Percentiles rank a stretch among this genome's conserved stretches.
These are phyloP conservation scores for Gracilaria caudata DNA, from an alignment of 23 red algal species.

Conservation along the genomic window DNA sequence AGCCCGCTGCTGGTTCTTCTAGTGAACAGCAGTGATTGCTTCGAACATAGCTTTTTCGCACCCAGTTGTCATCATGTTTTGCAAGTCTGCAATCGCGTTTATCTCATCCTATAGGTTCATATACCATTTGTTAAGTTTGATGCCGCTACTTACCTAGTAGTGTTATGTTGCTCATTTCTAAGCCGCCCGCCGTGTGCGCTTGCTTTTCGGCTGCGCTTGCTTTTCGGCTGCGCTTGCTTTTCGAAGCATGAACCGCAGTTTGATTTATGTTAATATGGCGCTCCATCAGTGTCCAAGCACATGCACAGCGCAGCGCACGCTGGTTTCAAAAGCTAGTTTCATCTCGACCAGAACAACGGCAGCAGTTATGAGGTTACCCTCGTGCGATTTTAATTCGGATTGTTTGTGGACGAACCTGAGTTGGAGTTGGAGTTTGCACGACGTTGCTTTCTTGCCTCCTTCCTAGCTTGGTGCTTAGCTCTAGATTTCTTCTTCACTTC, in stretches of 20 bases:
- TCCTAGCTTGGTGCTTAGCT: neutral
- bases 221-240: neutral
- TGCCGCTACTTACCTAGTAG: neutral
- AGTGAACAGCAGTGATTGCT: neutral
- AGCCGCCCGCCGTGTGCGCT: neutral
- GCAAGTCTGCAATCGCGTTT: neutral
- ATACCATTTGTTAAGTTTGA: neutral
- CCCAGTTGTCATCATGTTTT: neutral
- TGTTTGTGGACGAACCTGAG: neutral
- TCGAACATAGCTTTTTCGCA: neutral
- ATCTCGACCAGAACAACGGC: too few species aligned
- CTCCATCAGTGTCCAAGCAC: neutral
- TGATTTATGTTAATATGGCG: neutral
- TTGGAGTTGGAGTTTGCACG: neutral
- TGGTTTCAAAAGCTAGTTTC: too few species aligned
- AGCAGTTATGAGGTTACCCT: too few species aligned
- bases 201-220: neutral
- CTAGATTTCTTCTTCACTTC: constrained; percentile 13
- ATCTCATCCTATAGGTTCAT: neutral
- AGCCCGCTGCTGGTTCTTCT: constrained; percentile 8
- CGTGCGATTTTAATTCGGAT: neutral
- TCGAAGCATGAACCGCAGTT: neutral
- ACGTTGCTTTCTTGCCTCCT: neutral
- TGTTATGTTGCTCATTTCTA: neutral
- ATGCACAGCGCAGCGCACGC: neutral